Percentiles rank a stretch among this genome's conserved stretches.
phyloP scores from a whole-genome alignment of 179 eudicot species.

The Heliamphora pulchella region DNA sequence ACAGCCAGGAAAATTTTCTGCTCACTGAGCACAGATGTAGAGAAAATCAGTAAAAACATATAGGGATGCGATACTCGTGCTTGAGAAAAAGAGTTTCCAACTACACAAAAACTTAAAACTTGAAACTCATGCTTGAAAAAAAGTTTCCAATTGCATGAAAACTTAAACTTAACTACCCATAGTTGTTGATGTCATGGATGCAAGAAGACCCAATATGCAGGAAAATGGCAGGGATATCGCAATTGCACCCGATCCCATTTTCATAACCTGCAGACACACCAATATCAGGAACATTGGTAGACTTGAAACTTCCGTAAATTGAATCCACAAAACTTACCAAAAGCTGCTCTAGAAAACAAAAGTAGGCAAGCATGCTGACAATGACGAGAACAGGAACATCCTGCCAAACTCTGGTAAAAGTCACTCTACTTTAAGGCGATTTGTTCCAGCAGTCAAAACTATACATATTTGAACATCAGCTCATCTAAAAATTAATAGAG shows the following conservation, averaged over 20 bases:
- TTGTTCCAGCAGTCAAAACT: background rate
- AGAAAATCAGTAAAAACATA: slow-evolving; percentile 11
- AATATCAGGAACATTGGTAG: background rate
- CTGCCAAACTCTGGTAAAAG: slow-evolving; percentile 98
- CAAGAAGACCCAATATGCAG: slow-evolving; percentile 88
- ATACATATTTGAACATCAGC: slow-evolving; percentile 13
- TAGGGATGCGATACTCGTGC: too few species aligned
- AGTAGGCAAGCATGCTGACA: slow-evolving; percentile 89
- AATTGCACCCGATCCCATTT: slow-evolving; percentile 86
- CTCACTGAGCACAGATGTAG: slow-evolving; percentile 38
- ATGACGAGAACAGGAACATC: slow-evolving; percentile 89
- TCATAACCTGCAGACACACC: slow-evolving; percentile 41
- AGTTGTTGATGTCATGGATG: slow-evolving; percentile 91
- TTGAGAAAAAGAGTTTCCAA: too few species aligned
- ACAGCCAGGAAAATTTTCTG: slow-evolving; percentile 75
- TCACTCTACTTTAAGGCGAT: background rate
- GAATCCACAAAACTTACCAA: slow-evolving; percentile 52
- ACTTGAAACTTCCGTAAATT: background rate
- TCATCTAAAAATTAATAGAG: background rate
- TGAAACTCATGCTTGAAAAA: slow-evolving; percentile 6
- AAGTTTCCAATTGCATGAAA: background rate
- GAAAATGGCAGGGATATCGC: slow-evolving; percentile 96
- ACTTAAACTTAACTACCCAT: slow-evolving; percentile 49
- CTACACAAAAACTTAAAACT: background rate
- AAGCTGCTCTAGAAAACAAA: slow-evolving; percentile 88